Percentiles rank a stretch among this genome's conserved stretches.
Conservation (phyloP, 2,329 filamentous ascomycete species). For the Apiospora aurea region DNA sequence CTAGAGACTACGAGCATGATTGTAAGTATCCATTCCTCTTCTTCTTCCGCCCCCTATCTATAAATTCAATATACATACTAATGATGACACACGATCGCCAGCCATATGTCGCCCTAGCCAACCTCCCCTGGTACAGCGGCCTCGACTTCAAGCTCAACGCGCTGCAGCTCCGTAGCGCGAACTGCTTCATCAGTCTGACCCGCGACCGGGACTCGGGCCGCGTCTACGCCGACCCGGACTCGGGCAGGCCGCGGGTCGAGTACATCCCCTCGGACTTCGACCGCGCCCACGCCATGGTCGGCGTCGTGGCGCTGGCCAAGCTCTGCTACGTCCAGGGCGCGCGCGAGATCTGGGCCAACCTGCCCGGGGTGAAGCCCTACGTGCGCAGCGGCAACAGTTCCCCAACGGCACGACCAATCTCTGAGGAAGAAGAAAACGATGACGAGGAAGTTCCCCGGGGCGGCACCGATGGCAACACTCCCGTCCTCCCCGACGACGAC, state of each 20-base stretch:
- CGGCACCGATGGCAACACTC: constrained; percentile 28
- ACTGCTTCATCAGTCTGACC: constrained; percentile 74
- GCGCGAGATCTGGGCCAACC: constrained; percentile 74
- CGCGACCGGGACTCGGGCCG: constrained; percentile 79
- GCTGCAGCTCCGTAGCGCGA: constrained; percentile 73
- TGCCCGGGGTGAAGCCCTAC: constrained; percentile 71
- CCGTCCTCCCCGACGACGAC: constrained; percentile 58
- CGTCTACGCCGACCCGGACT: constrained; percentile 74
- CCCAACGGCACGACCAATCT: constrained; percentile 29
- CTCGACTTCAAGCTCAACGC: constrained; percentile 76
- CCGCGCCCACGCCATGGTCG: constrained; percentile 73
- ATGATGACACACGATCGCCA: constrained; percentile 43
- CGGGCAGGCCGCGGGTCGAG: constrained; percentile 69
- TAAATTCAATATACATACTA: constrained; percentile 24
- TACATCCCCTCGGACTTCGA: constrained; percentile 79
- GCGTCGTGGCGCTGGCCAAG: constrained; percentile 74
- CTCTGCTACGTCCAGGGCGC: constrained; percentile 82
- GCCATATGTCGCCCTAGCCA: constrained; percentile 68
- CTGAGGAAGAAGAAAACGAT: constrained; percentile 6
- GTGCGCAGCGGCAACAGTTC: constrained; percentile 38
- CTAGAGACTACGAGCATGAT: constrained; percentile 79
- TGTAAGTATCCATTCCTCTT: constrained; percentile 44
- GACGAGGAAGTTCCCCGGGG: constrained; percentile 31
- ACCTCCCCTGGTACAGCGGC: constrained; percentile 71
- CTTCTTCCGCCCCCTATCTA: not conserved